A percentile compares a stretch with the other conserved stretches of the same genome.
Evolutionary conservation across 164 flowering plant species (phyloP).

Genomic region (Vitis rupestris): DNA sequence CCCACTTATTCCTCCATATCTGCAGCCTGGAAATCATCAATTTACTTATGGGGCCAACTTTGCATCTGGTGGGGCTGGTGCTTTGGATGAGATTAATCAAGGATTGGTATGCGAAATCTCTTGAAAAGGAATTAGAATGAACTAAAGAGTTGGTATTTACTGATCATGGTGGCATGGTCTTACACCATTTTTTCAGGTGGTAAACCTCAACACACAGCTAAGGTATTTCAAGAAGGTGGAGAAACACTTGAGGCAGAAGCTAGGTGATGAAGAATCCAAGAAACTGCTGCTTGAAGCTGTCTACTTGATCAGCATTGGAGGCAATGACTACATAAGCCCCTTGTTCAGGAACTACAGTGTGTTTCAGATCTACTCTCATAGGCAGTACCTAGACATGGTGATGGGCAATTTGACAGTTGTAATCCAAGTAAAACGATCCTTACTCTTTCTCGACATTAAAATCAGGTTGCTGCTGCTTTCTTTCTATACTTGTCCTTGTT

Average conservation of each 20-base stretch:
- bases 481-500: background rate
- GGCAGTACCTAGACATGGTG: conserved; percentile 15
- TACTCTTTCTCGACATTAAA: too few relatives aligned
- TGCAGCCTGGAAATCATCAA: conserved; percentile 13
- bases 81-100: conserved; percentile 21
- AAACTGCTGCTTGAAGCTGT: conserved; percentile 20
- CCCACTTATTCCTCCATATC: conserved; percentile 29
- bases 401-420: conserved; percentile 19
- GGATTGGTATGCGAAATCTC: conserved; percentile 15
- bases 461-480: too few relatives aligned
- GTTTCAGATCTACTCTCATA: background rate
- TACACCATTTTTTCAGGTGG: conserved; percentile 1
- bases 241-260: conserved; percentile 13
- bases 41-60: conserved; percentile 29
- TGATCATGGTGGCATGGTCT: too few relatives aligned
- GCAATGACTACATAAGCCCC: conserved; percentile 25
- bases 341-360: background rate
- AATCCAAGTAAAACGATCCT: conserved; percentile 12
- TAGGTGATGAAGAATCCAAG: conserved; percentile 20
- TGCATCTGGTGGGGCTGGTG: conserved; percentile 45
- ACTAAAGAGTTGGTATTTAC: too few relatives aligned
- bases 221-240: conserved; percentile 13
- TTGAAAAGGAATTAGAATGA: too few relatives aligned
- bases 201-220: conserved; percentile 21
- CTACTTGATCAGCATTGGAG: conserved; percentile 26